A percentile compares a stretch with the other conserved stretches of the same genome.
Evolutionary conservation across 2,329 filamentous ascomycete species (phyloP).

Genomic region (Epichloe sp.): DNA sequence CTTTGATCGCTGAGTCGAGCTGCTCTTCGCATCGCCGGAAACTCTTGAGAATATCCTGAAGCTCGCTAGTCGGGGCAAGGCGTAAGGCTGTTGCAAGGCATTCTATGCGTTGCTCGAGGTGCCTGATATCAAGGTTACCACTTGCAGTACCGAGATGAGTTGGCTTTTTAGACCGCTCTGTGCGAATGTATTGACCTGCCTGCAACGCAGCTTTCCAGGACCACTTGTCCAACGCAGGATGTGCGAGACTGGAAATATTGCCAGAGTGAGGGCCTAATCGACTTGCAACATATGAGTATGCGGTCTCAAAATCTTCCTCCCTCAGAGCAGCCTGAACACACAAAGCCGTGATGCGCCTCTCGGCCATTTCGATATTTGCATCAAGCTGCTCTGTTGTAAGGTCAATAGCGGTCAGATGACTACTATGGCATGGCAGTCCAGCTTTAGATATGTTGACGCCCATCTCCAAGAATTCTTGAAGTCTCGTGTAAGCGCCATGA

Average conservation of each 20-base stretch:
- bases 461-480: slow-evolving; percentile 60
- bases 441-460: slow-evolving; percentile 53
- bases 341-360: slow-evolving; percentile 63
- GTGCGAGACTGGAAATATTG: not conserved
- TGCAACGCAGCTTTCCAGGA: slow-evolving; percentile 69
- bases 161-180: slow-evolving; percentile 36
- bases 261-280: slow-evolving; percentile 34
- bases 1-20: slow-evolving; percentile 50
- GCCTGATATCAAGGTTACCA: slow-evolving; percentile 50
- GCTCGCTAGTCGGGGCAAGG: slow-evolving; percentile 53
- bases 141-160: slow-evolving; percentile 48
- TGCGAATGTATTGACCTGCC: slow-evolving; percentile 60
- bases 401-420: not conserved
- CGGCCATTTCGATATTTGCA: slow-evolving; percentile 28
- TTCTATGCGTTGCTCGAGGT: slow-evolving; percentile 70
- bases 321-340: slow-evolving; percentile 63
- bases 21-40: slow-evolving; percentile 72
- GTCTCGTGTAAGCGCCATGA: slow-evolving; percentile 55
- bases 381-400: slow-evolving; percentile 1
- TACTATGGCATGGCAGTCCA: slow-evolving; percentile 25
- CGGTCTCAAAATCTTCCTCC: slow-evolving; percentile 75
- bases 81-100: slow-evolving; percentile 64
- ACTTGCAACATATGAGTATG: slow-evolving; percentile 71
- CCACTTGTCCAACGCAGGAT: slow-evolving; percentile 42
- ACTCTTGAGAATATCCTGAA: slow-evolving; percentile 62